Conservation (phyloP, 805 yeast genomes). For the Pichia cabralensis region DNA sequence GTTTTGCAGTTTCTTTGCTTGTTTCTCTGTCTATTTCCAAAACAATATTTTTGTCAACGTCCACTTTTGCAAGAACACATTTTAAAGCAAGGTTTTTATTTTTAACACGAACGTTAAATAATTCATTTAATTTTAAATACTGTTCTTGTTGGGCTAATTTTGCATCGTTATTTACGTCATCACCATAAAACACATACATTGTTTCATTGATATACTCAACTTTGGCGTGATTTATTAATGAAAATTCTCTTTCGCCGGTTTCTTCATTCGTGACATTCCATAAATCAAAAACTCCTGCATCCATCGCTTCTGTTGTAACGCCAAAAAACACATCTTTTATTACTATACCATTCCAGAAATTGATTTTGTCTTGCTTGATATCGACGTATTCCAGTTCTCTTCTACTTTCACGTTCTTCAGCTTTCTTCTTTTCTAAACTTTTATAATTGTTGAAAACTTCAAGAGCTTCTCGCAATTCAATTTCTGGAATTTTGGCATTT, state of each 20-base stretch:
- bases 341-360: constrained; percentile 41
- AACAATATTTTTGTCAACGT: constrained; percentile 27
- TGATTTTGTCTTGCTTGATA: background rate
- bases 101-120: constrained; percentile 26
- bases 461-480: constrained; percentile 37
- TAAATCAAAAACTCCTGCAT: constrained; percentile 10
- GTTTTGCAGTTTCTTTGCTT: background rate
- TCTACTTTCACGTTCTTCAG: background rate
- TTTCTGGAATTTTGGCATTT: constrained; percentile 29
- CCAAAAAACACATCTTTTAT: constrained; percentile 47
- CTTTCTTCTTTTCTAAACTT: constrained; percentile 20
- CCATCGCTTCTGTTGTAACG: constrained; percentile 36
- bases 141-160: constrained; percentile 33
- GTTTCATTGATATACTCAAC: constrained; percentile 17
- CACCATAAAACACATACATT: constrained; percentile 13
- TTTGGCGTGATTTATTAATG: constrained; percentile 5
- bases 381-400: background rate
- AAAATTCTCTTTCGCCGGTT: background rate
- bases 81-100: constrained; percentile 38
- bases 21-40: constrained; percentile 14
- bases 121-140: constrained; percentile 31
- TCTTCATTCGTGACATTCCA: constrained; percentile 3
- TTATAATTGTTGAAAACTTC: constrained; percentile 23
- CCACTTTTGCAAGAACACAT: constrained; percentile 36
- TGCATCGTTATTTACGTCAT: constrained; percentile 2